Percentiles rank a stretch among this genome's conserved stretches.
phyloP scores from a whole-genome alignment of 2,329 filamentous ascomycete genomes.

The Metarhizium rileyi region DNA sequence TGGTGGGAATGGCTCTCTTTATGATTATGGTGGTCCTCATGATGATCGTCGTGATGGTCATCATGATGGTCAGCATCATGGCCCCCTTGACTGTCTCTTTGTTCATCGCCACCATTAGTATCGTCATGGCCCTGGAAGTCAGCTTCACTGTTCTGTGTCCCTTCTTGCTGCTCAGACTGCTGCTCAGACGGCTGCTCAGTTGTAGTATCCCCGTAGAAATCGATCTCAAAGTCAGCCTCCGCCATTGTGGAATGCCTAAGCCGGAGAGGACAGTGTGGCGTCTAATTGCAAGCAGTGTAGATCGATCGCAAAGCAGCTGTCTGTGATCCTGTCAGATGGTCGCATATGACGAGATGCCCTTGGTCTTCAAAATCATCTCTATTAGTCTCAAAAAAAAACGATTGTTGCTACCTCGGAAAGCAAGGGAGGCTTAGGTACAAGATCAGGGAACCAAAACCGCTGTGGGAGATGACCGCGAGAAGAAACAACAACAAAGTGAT shows the following conservation, averaged over 20 bases:
- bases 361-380: neutral
- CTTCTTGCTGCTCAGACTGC: conserved; percentile 20
- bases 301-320: neutral
- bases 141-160: conserved; percentile 26
- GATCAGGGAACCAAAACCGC: conserved; percentile 4
- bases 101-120: conserved; percentile 30
- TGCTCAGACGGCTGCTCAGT: conserved; percentile 36
- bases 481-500: conserved; percentile 22
- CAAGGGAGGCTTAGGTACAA: conserved; percentile 1
- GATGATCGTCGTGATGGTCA: conserved; percentile 15
- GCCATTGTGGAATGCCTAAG: conserved; percentile 39
- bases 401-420: neutral
- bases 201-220: conserved; percentile 56
- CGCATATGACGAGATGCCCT: neutral
- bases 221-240: conserved; percentile 64
- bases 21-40: conserved; percentile 18
- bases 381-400: conserved; percentile 2
- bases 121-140: conserved; percentile 16
- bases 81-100: conserved; percentile 17
- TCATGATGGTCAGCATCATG: conserved; percentile 27
- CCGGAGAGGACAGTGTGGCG: neutral
- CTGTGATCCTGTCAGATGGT: neutral
- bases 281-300: neutral
- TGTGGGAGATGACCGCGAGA: conserved; percentile 10
- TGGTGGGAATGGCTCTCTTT: conserved; percentile 14